Conservation (phyloP, 176 grass and related monocot genomes). For the Aechmea fasciata region DNA sequence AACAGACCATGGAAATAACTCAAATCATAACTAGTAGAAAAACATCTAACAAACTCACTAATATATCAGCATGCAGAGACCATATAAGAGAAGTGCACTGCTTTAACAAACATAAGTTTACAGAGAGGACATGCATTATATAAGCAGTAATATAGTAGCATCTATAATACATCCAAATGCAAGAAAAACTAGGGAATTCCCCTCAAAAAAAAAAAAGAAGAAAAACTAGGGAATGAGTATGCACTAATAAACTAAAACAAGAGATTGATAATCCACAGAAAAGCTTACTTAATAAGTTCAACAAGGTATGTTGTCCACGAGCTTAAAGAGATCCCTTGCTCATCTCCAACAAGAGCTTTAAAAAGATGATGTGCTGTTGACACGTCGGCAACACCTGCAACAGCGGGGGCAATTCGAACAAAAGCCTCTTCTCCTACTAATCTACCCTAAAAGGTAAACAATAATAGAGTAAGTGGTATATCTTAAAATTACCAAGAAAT, state of each 20-base stretch:
- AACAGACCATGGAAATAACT: too few relatives aligned
- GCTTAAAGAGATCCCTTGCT: constrained; percentile 59
- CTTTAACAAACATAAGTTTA: not conserved
- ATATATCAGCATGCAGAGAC: not conserved
- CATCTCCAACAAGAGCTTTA: constrained; percentile 67
- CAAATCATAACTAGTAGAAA: too few relatives aligned
- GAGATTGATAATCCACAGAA: constrained; percentile 13
- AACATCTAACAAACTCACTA: too few relatives aligned
- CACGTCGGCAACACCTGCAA: constrained; percentile 68
- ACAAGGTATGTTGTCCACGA: constrained; percentile 71
- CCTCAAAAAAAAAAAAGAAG: too few relatives aligned
- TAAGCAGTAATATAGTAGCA: not conserved
- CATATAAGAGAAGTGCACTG: not conserved
- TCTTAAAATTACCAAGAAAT: not conserved
- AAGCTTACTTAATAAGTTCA: constrained; percentile 83
- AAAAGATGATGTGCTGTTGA: constrained; percentile 72
- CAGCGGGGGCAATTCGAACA: constrained; percentile 78
- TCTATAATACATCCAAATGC: constrained; percentile 2
- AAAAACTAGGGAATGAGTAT: not conserved
- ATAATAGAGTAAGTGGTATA: constrained; percentile 2
- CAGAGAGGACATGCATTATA: constrained; percentile 11
- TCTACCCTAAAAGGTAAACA: constrained; percentile 55
- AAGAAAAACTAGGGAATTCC: not conserved
- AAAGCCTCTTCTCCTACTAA: constrained; percentile 88
- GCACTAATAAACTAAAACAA: not conserved